phyloP scores from a whole-genome alignment of 257 asterid genomes.

The Plectranthus barbatus region DNA sequence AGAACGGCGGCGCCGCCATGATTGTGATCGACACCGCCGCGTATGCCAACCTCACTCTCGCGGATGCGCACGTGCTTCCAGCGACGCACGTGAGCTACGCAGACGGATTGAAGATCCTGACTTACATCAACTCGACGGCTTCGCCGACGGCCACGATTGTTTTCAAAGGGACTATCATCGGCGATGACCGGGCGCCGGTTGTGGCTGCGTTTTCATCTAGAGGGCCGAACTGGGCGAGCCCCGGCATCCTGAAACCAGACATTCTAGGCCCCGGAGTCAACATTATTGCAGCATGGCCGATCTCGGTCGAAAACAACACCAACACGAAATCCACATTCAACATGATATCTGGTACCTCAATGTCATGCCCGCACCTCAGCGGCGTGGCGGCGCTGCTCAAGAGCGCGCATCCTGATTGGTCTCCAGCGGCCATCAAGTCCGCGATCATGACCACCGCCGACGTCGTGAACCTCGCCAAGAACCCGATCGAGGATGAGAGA shows the following conservation, averaged over 20 bases:
- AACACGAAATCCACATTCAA: conserved; percentile 19
- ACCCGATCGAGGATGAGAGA: conserved; percentile 27
- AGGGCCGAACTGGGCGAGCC: neutral
- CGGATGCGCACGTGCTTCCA: neutral
- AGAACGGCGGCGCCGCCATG: neutral
- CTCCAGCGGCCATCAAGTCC: too few species aligned
- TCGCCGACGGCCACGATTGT: neutral
- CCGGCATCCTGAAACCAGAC: conserved; percentile 22
- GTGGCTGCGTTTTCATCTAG: neutral
- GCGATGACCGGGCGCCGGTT: too few species aligned
- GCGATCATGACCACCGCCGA: too few species aligned
- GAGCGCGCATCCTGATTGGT: too few species aligned
- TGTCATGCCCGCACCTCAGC: conserved; percentile 44
- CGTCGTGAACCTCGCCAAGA: conserved; percentile 15
- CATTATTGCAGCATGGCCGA: conserved; percentile 34
- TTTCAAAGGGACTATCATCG: neutral
- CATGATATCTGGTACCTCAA: conserved; percentile 29
- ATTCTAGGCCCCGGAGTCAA: conserved; percentile 3
- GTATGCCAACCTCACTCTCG: neutral
- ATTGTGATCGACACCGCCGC: neutral
- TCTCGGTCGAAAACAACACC: conserved; percentile 20
- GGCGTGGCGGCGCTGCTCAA: too few species aligned
- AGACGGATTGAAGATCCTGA: neutral
- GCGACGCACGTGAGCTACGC: neutral
- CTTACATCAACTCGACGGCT: neutral